Base-by-base conservation (phyloP, 1,284 basidiomycete genomes). In the Tremellales sp. region DNA sequence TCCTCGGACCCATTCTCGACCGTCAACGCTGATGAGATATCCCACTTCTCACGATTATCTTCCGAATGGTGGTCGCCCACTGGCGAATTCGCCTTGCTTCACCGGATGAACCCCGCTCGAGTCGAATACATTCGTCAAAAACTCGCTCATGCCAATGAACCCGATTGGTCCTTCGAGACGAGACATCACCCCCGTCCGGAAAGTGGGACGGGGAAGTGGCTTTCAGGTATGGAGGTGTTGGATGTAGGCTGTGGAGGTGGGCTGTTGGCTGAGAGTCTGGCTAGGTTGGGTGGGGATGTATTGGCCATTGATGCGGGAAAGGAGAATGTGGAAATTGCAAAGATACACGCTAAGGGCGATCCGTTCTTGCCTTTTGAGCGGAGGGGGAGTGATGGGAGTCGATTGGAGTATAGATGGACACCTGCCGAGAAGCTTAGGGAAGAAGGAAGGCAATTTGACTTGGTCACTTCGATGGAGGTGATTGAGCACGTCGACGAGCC, bases 381-480 rank as follows among this genome's bases (percentile, higher is more conserved):
- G 19, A 4, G 21, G 23, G 39, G n/a, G 5, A 22, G 19, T 7
- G 13, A 15, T 15, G 33, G 13, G 5, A 17, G 19, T 13, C 21
- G 24, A 22, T 41, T 87, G 19, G 70, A 72, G 19, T 98, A 97
- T 72, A 72, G 82, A n/a, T 84, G 90, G 63, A 80, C 82, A 0
- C 80, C 87, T 0, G 91, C 88, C 0, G 94, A 97, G 68, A 78
- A 80, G 0, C 79, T 82, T 4, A 69, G 79, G 21, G 81, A 83
- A 8, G 69, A 58, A 6, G 74, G 75, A 19, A 64, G 80, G 25
- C 80, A 80, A 40, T 98, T 86, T 67, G 94, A 98, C 70, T 79
- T 94, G 6, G 92, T 99, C 13, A 96, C 91, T 69, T 88, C 91
- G 10, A 92, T 98, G 91, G 96, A 99, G 70, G 93, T 99, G 15